Base-by-base conservation (phyloP, 2,329 filamentous ascomycete species). In the Xylaria sp. region DNA sequence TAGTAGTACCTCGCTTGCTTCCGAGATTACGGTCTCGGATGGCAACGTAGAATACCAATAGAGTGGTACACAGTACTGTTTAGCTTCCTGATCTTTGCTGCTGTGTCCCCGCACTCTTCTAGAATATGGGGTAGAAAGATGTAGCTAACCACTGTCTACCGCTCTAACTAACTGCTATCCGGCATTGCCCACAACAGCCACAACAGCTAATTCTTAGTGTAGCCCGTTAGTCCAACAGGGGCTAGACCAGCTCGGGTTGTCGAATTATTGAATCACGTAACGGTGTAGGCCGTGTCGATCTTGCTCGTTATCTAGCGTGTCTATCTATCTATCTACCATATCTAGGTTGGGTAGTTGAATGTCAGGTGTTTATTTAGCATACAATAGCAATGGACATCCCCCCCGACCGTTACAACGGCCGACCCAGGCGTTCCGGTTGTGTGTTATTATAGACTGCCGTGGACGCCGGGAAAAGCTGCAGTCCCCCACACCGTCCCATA, bases 41-140 rank as follows among this genome's bases (percentile, higher is more conserved):
- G 36, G 50, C 27, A 47, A 48, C 60, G 47, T 50, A 14, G 50
- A 53, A 24, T 55, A 27, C 51, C 53, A 57, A 42, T 36, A 11
- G 51, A 32, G n/a, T n/a, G 51, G 36, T 48, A 53, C 42, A 24
- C 6, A 34, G 24, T 4, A 53, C 50, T 53, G 27, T 30, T 53
- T 67, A 19, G 48, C 9, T n/a, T 59, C 54, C 60, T 59, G 58
- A 55, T 58, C 21, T 12, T 17, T 17, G 27, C 61, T 64, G 64
- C 39, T 32, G 60, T 61, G 65, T 50, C 69, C 64, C 69, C 69
- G 64, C 69, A 71, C 60, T 9, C 64, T 71, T 71, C 66, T 69
- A 67, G 66, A 71, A 71, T 47, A 59, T 24, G 45, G 60, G 51
- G 56, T 48, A 45, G 60, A 66, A 69, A 57, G 34, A 63, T 55